Evolutionary conservation across 2,329 filamentous ascomycete genomes (phyloP).

Genomic region (Alternaria longipes): DNA sequence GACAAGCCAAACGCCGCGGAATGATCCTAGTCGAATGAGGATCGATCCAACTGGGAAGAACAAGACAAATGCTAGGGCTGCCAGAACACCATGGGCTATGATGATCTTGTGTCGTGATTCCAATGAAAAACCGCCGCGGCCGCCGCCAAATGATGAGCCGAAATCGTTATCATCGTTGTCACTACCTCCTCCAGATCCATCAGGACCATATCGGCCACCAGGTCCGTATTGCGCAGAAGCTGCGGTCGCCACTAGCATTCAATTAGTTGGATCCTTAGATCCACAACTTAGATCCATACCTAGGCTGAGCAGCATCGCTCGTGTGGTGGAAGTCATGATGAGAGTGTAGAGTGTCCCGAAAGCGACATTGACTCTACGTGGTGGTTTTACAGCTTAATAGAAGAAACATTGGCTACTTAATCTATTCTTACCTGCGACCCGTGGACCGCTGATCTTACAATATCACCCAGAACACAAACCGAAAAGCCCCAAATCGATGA

Average conservation of each 20-base stretch:
- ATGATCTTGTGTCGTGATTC: constrained; percentile 37
- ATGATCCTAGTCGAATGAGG: constrained; percentile 52
- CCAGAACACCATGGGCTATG: constrained; percentile 56
- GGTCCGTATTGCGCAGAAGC: constrained; percentile 28
- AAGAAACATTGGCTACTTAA: constrained; percentile 11
- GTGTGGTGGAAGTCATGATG: constrained; percentile 19
- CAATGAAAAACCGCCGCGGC: constrained; percentile 6
- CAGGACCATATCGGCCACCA: constrained; percentile 19
- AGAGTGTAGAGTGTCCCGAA: not conserved
- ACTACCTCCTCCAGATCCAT: constrained; percentile 11
- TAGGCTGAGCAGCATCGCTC: constrained; percentile 21
- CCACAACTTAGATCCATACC: constrained; percentile 13
- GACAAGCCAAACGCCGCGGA: constrained; percentile 53
- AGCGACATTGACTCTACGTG: not conserved
- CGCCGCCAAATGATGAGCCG: constrained; percentile 11
- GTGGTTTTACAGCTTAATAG: not conserved
- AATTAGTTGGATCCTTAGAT: constrained; percentile 9
- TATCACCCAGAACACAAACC: constrained; percentile 16
- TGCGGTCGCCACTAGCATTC: constrained; percentile 12
- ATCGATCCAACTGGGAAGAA: constrained; percentile 58
- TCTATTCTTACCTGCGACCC: constrained; percentile 10
- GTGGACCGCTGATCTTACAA: constrained; percentile 8
- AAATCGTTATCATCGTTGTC: constrained; percentile 12
- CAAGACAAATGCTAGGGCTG: constrained; percentile 55
- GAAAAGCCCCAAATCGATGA: constrained; percentile 14